A percentile compares a stretch with the other conserved stretches of the same genome.
These are phyloP conservation scores for Phytophthora uliginosa DNA, from an alignment of 352 stramenopile species.

Conservation along the genomic window DNA sequence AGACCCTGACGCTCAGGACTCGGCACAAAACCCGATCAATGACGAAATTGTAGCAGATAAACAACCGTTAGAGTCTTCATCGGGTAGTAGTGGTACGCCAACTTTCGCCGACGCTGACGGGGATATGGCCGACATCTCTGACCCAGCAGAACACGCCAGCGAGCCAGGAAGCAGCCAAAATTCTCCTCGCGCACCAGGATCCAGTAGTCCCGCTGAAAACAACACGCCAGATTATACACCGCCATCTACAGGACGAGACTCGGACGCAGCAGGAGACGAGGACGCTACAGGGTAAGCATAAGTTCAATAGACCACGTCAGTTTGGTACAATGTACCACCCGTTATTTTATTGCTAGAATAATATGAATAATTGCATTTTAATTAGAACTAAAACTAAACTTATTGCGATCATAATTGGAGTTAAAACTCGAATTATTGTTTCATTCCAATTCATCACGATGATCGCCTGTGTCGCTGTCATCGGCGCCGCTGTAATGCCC, in stretches of 20 bases:
- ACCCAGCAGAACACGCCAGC: not conserved
- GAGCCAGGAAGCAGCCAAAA: constrained; percentile 12
- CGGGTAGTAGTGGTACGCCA: not conserved
- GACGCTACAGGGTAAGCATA: constrained; percentile 18
- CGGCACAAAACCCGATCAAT: not conserved
- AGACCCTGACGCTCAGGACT: not conserved
- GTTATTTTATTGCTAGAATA: not conserved
- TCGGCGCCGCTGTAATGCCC: constrained; percentile 73
- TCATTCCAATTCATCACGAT: constrained; percentile 34
- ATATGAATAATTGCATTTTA: too few species aligned
- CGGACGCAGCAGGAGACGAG: constrained; percentile 18
- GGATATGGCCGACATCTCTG: not conserved
- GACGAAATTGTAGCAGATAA: not conserved
- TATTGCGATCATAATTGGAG: too few species aligned
- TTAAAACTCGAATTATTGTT: not conserved
- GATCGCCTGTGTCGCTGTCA: constrained; percentile 87
- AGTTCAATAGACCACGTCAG: constrained; percentile 29
- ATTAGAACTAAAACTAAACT: too few species aligned
- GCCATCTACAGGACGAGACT: constrained; percentile 29
- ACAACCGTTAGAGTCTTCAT: not conserved
- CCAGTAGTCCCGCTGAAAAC: constrained; percentile 1
- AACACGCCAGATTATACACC: constrained; percentile 39
- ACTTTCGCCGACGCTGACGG: not conserved
- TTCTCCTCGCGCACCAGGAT: constrained; percentile 19
- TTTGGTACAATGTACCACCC: constrained; percentile 21